Evolutionary conservation across 345 rosid genomes (phyloP).

Genomic region (Boechera retrofracta): DNA sequence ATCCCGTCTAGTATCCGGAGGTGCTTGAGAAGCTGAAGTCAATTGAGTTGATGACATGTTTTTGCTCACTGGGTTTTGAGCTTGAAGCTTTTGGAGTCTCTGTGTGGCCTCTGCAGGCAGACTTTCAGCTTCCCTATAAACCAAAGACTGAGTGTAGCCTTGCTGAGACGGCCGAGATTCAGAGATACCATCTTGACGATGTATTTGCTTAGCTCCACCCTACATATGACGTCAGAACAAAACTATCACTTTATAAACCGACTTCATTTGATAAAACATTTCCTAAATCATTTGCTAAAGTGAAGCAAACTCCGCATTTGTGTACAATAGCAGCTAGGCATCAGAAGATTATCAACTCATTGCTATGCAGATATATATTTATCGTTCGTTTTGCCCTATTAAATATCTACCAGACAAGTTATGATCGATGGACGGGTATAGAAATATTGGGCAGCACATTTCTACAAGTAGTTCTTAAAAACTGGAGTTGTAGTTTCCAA

Average conservation of each 20-base stretch:
- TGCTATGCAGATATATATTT: neutral
- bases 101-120: conserved; percentile 37
- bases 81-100: conserved; percentile 47
- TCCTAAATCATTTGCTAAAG: neutral
- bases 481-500: neutral
- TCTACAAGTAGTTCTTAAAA: neutral
- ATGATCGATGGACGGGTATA: neutral
- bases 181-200: conserved; percentile 47
- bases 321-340: neutral
- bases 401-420: conserved; percentile 2
- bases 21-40: conserved; percentile 26
- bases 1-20: conserved; percentile 28
- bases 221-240: conserved; percentile 37
- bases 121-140: conserved; percentile 52
- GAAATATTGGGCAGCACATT: neutral
- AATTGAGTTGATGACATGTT: conserved; percentile 31
- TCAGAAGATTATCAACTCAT: neutral
- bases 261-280: conserved; percentile 5
- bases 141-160: conserved; percentile 43
- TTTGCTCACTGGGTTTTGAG: conserved; percentile 41
- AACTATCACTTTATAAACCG: neutral
- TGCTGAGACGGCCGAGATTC: conserved; percentile 48
- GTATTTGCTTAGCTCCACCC: conserved; percentile 75
- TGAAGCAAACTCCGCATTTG: conserved; percentile 7
- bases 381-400: neutral